Conservation (phyloP, 2,329 filamentous ascomycete species). For the Colletotrichum plurivorum region DNA sequence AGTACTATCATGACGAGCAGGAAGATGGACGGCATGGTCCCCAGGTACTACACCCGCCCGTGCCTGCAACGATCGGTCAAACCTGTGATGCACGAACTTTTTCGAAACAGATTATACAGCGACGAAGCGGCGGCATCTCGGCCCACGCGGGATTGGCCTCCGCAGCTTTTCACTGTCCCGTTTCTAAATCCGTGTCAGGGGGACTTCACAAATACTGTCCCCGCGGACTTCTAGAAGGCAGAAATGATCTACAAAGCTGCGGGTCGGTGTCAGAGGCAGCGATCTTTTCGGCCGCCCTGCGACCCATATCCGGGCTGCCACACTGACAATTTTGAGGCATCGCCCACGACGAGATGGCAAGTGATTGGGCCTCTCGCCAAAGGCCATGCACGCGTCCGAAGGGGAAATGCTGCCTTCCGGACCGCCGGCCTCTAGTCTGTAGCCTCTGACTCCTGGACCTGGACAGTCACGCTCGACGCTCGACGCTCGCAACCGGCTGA, state of each 20-base stretch:
- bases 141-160: conserved; percentile 20
- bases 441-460: conserved; percentile 6
- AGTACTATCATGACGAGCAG: conserved; percentile 14
- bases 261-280: conserved; percentile 15
- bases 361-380: conserved; percentile 39
- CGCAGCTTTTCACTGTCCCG: conserved; percentile 15
- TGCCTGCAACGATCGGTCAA: conserved; percentile 19
- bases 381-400: conserved; percentile 35
- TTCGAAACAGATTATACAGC: conserved; percentile 26
- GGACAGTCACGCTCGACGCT: neutral
- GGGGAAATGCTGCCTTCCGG: conserved; percentile 33
- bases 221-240: conserved; percentile 32
- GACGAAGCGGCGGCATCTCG: conserved; percentile 24
- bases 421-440: neutral
- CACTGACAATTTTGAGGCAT: conserved; percentile 22
- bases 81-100: conserved; percentile 9
- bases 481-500: conserved; percentile 16
- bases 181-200: conserved; percentile 26
- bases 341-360: neutral
- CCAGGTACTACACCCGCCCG: conserved; percentile 2
- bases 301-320: conserved; percentile 15
- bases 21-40: neutral
- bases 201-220: neutral
- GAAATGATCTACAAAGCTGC: conserved; percentile 17
- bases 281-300: conserved; percentile 30